Base-by-base conservation (phyloP, 352 stramenopile species). In the Globisporangium takayamanum region DNA sequence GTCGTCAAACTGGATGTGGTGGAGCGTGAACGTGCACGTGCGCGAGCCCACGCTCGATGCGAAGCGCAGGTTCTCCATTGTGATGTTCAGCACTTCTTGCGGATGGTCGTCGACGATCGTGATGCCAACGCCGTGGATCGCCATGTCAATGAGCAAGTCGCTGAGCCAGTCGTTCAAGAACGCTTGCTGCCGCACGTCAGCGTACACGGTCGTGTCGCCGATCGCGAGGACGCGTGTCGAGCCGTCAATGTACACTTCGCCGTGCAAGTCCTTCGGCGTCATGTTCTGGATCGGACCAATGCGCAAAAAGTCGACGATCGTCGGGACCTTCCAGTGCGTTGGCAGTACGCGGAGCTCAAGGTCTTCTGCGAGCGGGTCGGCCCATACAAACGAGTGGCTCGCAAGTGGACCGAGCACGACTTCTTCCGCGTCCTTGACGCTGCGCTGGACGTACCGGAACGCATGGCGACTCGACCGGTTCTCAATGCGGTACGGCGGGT, bases 1-100 rank as follows among this genome's bases (percentile, higher is more conserved):
- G 45, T 95, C 86, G 60, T 95, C 86, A 15, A 95, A 73, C 66
- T 95, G 84, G 50, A 95, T 69, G 45, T 95, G 86, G 46, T 95
- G 86, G 47, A 94, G 62, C 41, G 76, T 77, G 25, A 90, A 82
- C 18, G 73, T 72, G 54, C 80, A 62, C 10, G 62, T 61, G 10
- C 83, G 66, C 15, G 83, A 90, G 37, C 60, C 55, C 22, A 72
- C 68, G 16, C 63, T 72, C 18, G 83, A 91, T 18, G 73, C 65
- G 30, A 95, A 74, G 1, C 68, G 76, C 57, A 95, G 75, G n/a
- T 63, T 89, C 60, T 95, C 86, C 76, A 95, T 85, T 15, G 84
- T 94, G 50, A 95, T 76, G 73, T 94, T 95, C 57, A 94, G 53
- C 33, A 93, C 69, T 62, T 95, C 86, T 46, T 79, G 78, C 3